These are phyloP conservation scores for Leccinellum rugosiceps DNA, from an alignment of 768 basidiomycete species.

Conservation along the genomic window DNA sequence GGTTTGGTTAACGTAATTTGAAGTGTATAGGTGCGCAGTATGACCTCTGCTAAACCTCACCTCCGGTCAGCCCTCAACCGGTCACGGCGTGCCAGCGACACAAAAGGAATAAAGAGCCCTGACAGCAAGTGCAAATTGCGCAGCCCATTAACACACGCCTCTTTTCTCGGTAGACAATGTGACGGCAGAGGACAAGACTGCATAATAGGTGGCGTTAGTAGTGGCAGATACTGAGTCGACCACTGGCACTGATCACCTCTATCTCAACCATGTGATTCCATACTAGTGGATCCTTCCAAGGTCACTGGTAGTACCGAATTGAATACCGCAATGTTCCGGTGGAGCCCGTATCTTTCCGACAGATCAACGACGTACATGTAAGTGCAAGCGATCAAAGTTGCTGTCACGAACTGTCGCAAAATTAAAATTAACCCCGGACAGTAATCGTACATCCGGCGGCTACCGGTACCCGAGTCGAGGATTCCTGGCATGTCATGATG, in stretches of 20 bases:
- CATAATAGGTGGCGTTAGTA: too few relatives aligned
- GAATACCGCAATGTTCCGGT: neutral
- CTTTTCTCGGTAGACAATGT: too few relatives aligned
- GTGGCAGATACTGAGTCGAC: too few relatives aligned
- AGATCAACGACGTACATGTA: neutral
- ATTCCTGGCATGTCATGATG: neutral
- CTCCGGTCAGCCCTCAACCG: neutral
- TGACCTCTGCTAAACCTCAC: neutral
- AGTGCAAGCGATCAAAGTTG: neutral
- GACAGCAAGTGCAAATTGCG: too few relatives aligned
- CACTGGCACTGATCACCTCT: too few relatives aligned
- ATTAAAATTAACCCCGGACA: neutral
- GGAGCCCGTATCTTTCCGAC: neutral
- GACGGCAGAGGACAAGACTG: too few relatives aligned
- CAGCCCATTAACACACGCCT: too few relatives aligned
- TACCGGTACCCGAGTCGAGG: neutral
- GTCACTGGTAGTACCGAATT: too few relatives aligned
- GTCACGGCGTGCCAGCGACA: neutral
- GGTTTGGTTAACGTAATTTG: neutral
- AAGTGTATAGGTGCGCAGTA: too few relatives aligned
- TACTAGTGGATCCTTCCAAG: neutral
- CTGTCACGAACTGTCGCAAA: neutral
- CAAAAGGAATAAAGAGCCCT: neutral
- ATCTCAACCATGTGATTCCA: neutral
- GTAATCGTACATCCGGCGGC: neutral